phyloP scores from a whole-genome alignment of 1,139 yeast genomes.

The Taphrina populina region DNA sequence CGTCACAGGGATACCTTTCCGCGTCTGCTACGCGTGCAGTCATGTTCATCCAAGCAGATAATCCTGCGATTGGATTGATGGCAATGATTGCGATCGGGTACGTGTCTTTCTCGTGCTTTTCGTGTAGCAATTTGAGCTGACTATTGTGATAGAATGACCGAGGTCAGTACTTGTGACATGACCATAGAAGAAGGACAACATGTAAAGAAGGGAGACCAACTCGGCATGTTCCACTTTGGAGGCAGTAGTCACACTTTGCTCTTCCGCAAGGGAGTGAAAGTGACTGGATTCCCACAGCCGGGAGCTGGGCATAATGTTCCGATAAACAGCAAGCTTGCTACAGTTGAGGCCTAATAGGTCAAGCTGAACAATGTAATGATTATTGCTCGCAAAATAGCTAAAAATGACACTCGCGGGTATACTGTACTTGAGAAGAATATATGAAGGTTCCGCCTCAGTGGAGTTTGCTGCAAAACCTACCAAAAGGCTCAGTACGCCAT shows the following conservation, averaged over 20 bases:
- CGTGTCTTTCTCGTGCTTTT: neutral
- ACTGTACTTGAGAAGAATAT: too few species aligned
- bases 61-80: conserved; percentile 23
- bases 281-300: conserved; percentile 14
- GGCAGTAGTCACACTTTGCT: conserved; percentile 10
- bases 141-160: conserved; percentile 6
- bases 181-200: conserved; percentile 20
- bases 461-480: too few species aligned
- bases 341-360: conserved; percentile 1
- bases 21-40: conserved; percentile 17
- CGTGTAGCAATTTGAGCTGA: neutral
- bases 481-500: too few species aligned
- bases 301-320: conserved; percentile 12
- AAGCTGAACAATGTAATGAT: too few species aligned
- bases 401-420: too few species aligned
- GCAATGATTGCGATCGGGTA: conserved; percentile 23
- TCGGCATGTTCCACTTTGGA: conserved; percentile 27
- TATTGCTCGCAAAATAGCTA: too few species aligned
- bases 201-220: conserved; percentile 20
- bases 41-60: conserved; percentile 26
- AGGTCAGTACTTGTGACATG: conserved; percentile 20
- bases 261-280: conserved; percentile 24
- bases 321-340: conserved; percentile 1
- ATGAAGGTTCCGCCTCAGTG: too few species aligned
- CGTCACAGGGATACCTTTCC: conserved; percentile 20